These are phyloP conservation scores for Cercospora sojina DNA, from an alignment of 2,329 filamentous ascomycete species.

Conservation along the genomic window DNA sequence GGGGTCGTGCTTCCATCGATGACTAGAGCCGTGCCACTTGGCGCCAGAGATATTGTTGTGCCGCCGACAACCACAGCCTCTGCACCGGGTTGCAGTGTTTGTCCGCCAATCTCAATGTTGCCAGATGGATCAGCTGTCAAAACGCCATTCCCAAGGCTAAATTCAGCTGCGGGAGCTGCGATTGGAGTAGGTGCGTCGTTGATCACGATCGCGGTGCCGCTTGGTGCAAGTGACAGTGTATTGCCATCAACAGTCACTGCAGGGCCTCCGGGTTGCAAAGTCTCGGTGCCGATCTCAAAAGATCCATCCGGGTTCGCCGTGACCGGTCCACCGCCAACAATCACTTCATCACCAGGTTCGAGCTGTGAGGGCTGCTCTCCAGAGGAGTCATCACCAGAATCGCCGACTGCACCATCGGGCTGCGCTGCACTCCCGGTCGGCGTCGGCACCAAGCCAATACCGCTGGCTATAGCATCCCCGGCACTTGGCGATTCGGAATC, in stretches of 20 bases:
- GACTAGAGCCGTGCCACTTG: neutral
- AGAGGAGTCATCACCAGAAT: neutral
- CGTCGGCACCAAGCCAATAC: conserved; percentile 1
- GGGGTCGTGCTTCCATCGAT: neutral
- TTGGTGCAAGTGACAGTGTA: conserved; percentile 2
- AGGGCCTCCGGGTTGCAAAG: conserved; percentile 1
- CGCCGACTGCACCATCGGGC: neutral
- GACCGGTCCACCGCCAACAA: neutral
- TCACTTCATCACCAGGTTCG: neutral
- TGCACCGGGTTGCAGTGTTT: neutral
- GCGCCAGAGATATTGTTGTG: neutral
- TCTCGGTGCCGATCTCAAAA: neutral
- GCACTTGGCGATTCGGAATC: neutral
- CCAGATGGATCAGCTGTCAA: neutral
- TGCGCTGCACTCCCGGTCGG: neutral
- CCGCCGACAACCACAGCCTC: neutral
- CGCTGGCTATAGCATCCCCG: conserved; percentile 4
- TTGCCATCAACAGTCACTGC: neutral
- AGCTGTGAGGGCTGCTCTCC: neutral
- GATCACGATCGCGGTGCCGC: neutral
- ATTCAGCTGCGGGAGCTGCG: neutral
- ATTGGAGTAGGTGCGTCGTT: neutral
- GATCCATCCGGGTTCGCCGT: conserved; percentile 5
- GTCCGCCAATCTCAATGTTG: neutral
- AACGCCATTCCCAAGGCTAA: neutral